phyloP scores from a whole-genome alignment of 345 rosid species.

The Raphanus raphanistrum region DNA sequence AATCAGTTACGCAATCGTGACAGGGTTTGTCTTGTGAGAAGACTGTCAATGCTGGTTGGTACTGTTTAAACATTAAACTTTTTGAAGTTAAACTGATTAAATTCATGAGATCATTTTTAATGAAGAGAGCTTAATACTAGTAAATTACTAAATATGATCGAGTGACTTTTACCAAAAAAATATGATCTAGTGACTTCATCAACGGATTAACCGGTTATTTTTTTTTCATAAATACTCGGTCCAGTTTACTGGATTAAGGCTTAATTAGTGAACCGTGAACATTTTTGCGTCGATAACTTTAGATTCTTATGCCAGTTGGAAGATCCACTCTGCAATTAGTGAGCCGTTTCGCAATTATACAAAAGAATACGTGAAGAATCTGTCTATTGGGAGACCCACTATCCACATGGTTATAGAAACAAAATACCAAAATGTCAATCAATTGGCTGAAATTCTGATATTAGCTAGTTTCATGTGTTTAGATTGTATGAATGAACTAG shows the following conservation, averaged over 20 bases:
- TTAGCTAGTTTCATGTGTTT: not conserved
- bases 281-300: not conserved
- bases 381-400: not conserved
- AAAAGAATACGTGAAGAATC: not conserved
- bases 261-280: not conserved
- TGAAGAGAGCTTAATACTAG: not conserved
- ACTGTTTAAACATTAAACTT: not conserved
- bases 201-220: not conserved
- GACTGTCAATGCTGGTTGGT: not conserved
- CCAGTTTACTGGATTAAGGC: not conserved
- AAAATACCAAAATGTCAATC: not conserved
- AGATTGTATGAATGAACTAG: not conserved
- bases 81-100: not conserved
- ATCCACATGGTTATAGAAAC: not conserved
- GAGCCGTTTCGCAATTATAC: not conserved
- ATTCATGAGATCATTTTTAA: not conserved
- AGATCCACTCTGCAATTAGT: not conserved
- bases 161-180: not conserved
- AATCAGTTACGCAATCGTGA: constrained; percentile 8
- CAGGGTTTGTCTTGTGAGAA: constrained; percentile 16
- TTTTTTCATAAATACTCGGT: not conserved
- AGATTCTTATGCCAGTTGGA: not conserved
- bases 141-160: not conserved
- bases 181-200: not conserved
- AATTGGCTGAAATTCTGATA: not conserved